Conservation (phyloP, 73 alveolate species). For the Paraurostyla sp. region DNA sequence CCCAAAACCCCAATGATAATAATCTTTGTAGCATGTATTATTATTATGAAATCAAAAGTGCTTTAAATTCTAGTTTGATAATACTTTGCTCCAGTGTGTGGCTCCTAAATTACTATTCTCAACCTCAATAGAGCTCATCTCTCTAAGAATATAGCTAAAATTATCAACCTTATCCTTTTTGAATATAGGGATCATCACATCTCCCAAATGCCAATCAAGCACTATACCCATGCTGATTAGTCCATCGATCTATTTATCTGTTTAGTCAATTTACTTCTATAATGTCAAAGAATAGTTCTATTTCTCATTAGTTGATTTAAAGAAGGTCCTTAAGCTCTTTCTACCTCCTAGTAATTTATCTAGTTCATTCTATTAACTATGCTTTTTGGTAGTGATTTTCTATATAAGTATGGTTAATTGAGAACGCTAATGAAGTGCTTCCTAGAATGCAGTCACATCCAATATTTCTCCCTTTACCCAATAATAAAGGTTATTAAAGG, state of each 20-base stretch:
- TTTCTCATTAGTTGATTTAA: constrained; percentile 34
- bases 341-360: constrained; percentile 49
- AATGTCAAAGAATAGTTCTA: constrained; percentile 20
- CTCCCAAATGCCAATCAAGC: constrained; percentile 55
- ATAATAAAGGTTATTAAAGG: constrained; percentile 19
- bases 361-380: background rate
- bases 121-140: constrained; percentile 49
- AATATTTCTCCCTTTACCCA: constrained; percentile 58
- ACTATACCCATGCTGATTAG: constrained; percentile 12
- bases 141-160: constrained; percentile 21
- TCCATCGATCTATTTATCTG: constrained; percentile 50
- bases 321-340: constrained; percentile 39
- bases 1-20: background rate
- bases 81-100: constrained; percentile 44
- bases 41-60: constrained; percentile 30
- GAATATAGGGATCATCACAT: constrained; percentile 23
- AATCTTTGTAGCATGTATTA: background rate
- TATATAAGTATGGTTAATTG: background rate
- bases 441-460: constrained; percentile 19
- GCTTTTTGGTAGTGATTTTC: background rate
- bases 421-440: constrained; percentile 4
- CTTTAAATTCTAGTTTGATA: constrained; percentile 46
- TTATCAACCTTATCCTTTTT: constrained; percentile 52
- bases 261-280: constrained; percentile 27
- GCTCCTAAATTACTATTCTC: constrained; percentile 58